Conservation (phyloP, 768 basidiomycete genomes). For the Kwoniella sp. region DNA sequence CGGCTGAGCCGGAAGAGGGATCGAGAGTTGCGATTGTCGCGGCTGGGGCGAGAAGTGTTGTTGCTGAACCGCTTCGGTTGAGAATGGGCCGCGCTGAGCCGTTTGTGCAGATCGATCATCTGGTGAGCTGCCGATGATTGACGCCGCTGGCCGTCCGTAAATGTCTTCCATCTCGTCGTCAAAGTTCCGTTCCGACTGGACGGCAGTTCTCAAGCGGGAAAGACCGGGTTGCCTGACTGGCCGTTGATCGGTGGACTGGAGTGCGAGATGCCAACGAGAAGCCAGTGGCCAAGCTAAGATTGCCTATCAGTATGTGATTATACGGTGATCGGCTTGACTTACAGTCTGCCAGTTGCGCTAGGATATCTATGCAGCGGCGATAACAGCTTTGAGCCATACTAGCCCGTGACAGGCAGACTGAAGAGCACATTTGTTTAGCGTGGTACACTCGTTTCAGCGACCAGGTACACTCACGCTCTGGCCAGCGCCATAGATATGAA, state of each 20-base stretch:
- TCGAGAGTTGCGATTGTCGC: background rate
- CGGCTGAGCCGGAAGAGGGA: background rate
- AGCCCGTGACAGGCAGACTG: slow-evolving; percentile 18
- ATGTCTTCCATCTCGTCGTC: slow-evolving; percentile 27
- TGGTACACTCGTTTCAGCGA: background rate
- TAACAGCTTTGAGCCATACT: slow-evolving; percentile 6
- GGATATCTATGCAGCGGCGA: slow-evolving; percentile 10
- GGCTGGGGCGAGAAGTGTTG: background rate
- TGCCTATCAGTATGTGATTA: background rate
- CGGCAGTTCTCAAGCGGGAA: slow-evolving; percentile 14
- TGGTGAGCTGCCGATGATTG: slow-evolving; percentile 15
- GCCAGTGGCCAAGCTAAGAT: slow-evolving; percentile 24
- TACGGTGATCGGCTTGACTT: slow-evolving; percentile 1
- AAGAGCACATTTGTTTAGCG: background rate
- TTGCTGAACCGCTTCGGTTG: background rate
- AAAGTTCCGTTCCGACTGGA: slow-evolving; percentile 19
- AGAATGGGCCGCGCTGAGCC: background rate
- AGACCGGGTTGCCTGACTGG: slow-evolving; percentile 5
- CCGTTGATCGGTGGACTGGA: slow-evolving; percentile 5
- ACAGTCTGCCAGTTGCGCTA: slow-evolving; percentile 29
- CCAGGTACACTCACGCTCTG: slow-evolving; percentile 16
- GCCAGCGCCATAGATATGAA: slow-evolving; percentile 24
- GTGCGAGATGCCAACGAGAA: slow-evolving; percentile 17
- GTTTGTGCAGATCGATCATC: background rate
- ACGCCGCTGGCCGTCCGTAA: slow-evolving; percentile 18